Percentiles rank a stretch among this genome's conserved stretches.
phyloP scores from a whole-genome alignment of 2,329 filamentous ascomycete species.

The Apiospora malaysiana region DNA sequence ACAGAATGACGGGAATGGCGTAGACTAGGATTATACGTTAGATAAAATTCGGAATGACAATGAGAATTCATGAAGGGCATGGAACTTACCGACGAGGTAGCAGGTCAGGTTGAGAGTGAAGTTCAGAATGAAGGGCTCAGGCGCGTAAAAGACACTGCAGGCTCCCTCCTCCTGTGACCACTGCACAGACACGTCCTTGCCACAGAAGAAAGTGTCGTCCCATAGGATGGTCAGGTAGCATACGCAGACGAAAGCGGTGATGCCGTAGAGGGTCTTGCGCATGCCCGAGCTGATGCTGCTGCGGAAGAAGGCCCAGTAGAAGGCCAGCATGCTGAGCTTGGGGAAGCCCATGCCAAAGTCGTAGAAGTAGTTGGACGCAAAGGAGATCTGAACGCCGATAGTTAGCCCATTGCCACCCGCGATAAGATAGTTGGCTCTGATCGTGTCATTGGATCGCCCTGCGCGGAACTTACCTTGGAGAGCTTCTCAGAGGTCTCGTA shows the following conservation, averaged over 20 bases:
- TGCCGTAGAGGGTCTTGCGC: slow-evolving; percentile 37
- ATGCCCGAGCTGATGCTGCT: slow-evolving; percentile 34
- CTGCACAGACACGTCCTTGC: slow-evolving; percentile 41
- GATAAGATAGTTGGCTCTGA: not conserved
- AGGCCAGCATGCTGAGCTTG: slow-evolving; percentile 44
- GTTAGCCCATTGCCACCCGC: not conserved
- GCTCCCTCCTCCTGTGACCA: slow-evolving; percentile 44
- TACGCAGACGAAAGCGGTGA: slow-evolving; percentile 39
- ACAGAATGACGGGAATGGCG: slow-evolving; percentile 38
- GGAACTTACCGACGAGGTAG: slow-evolving; percentile 38
- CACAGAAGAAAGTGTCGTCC: slow-evolving; percentile 44
- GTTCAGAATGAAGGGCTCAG: slow-evolving; percentile 42
- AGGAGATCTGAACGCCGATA: slow-evolving; percentile 35
- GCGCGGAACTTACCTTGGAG: slow-evolving; percentile 36
- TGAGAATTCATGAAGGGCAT: not conserved
- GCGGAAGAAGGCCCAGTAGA: slow-evolving; percentile 44
- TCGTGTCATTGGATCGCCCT: not conserved
- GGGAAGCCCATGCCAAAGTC: slow-evolving; percentile 45
- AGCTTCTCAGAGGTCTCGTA: slow-evolving; percentile 38
- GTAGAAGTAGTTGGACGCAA: slow-evolving; percentile 45
- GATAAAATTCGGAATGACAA: not conserved
- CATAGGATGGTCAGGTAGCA: slow-evolving; percentile 41
- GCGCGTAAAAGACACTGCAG: slow-evolving; percentile 43
- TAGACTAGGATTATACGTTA: slow-evolving; percentile 34
- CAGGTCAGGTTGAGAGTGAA: slow-evolving; percentile 42